Base-by-base conservation (phyloP, 2,329 filamentous ascomycete species). In the Diaporthe sp. region DNA sequence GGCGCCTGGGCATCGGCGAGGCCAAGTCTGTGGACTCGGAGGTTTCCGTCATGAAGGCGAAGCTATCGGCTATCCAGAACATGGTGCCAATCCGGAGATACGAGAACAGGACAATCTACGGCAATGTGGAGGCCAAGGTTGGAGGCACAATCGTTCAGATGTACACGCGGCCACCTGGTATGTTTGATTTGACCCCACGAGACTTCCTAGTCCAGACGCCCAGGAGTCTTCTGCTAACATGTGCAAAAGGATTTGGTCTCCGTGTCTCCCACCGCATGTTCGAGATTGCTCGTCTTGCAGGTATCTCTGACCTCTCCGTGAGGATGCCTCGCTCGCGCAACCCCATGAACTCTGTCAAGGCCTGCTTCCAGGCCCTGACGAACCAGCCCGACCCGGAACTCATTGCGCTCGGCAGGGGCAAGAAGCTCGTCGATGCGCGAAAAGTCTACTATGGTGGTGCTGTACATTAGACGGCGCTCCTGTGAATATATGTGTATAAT, bases 261-360 rank as follows among this genome's bases (percentile, higher is more conserved):
- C 94, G 97, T 80, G 95, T 94, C 82, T 95, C 97, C 79, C 92
- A 94, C 81, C 91, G 95, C 77, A 96, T 99, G 83, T 98, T 96
- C 84, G 96, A 99, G 84, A 95, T 99, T 88, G 96, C 94, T 81
- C 93, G 95, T 77, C 92, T 92, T 65, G 94, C 92, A 53, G 97
- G 97, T 77, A 95, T 99, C 80, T 89, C 93, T 77, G 97, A 99
- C 83, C 90, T 99, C 44, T 90, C 95, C 22, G 96, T 94, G 65
- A 90, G 90, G 78, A 96, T 97, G 76, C 92, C 93, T 50, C 93
- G 96, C 59, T 94, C 94, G 76, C 91, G 96, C 80, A 98, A 98
- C 88, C 95, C 95, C 78, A 98, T 98, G 95, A 99, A 99, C 87
- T 94, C 96, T 25, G 94, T 98, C 85, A 98, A 98, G 87, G 97